phyloP scores from a whole-genome alignment of 2,329 filamentous ascomycete genomes.

The Aureobasidium sp. region DNA sequence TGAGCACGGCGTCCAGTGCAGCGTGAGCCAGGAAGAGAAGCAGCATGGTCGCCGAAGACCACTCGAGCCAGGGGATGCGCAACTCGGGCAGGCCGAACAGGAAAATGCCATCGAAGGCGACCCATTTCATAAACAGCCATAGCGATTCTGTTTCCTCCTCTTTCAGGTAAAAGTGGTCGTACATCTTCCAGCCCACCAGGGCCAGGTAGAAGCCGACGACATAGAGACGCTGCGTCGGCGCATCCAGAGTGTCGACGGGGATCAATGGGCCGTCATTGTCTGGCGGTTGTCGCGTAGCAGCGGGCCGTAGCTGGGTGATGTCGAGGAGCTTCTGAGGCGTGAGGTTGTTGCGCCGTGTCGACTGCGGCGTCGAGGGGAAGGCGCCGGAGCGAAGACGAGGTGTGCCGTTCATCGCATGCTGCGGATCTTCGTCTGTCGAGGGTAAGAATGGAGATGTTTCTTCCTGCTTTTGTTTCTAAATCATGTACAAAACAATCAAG shows the following conservation, averaged over 20 bases:
- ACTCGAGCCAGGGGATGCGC: slow-evolving; percentile 93
- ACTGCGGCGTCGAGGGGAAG: slow-evolving; percentile 65
- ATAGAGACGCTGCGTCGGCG: slow-evolving; percentile 84
- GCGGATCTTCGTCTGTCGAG: neutral
- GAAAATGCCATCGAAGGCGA: slow-evolving; percentile 74
- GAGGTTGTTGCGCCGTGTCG: slow-evolving; percentile 19
- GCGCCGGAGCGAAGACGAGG: slow-evolving; percentile 68
- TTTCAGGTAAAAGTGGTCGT: slow-evolving; percentile 72
- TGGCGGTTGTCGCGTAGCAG: neutral
- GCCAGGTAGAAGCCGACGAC: slow-evolving; percentile 69
- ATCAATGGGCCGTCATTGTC: slow-evolving; percentile 55
- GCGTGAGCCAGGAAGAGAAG: slow-evolving; percentile 64
- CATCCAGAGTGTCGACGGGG: slow-evolving; percentile 73
- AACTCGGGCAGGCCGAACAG: slow-evolving; percentile 80
- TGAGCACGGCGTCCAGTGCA: slow-evolving; percentile 71
- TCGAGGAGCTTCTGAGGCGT: slow-evolving; percentile 29
- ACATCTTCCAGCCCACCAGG: slow-evolving; percentile 74
- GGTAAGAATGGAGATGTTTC: neutral
- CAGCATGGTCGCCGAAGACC: slow-evolving; percentile 66
- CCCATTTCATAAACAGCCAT: slow-evolving; percentile 89
- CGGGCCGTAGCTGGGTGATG: slow-evolving; percentile 11
- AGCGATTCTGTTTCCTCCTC: slow-evolving; percentile 82
- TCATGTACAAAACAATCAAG: neutral
- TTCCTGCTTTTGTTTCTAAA: neutral
- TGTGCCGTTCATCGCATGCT: slow-evolving; percentile 72